A percentile compares a stretch with the other conserved stretches of the same genome.
phyloP scores from a whole-genome alignment of 2,329 filamentous ascomycete genomes.

The Tolypocladium pustulatum region DNA sequence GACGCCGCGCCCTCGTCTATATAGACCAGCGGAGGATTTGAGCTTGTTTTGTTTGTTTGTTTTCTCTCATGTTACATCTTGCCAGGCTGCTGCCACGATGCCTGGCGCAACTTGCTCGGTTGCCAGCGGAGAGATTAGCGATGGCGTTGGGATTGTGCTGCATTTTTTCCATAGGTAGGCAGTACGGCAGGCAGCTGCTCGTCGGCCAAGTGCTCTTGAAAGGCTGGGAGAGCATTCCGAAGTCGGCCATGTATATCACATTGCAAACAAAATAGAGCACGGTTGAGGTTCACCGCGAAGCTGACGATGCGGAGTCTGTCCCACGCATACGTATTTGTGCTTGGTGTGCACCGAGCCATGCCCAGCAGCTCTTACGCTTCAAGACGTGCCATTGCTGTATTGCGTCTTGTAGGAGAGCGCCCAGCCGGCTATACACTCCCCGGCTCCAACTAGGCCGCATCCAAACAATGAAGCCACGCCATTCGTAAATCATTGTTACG shows the following conservation, averaged over 20 bases:
- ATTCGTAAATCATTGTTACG: background rate
- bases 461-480: background rate
- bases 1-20: constrained; percentile 54
- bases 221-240: background rate
- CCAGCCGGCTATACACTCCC: background rate
- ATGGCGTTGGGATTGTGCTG: background rate
- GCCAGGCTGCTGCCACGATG: background rate
- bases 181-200: background rate
- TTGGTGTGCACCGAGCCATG: background rate
- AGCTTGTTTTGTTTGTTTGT: background rate
- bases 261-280: background rate
- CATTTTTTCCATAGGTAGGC: background rate
- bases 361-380: background rate
- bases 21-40: constrained; percentile 10
- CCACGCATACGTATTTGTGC: background rate
- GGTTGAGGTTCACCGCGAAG: background rate
- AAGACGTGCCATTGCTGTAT: background rate
- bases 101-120: background rate
- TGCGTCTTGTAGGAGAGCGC: background rate
- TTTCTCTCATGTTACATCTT: background rate
- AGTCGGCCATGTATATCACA: background rate
- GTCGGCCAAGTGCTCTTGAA: background rate
- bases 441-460: too few relatives aligned
- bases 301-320: background rate
- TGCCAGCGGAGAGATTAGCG: constrained; percentile 9